Base-by-base conservation (phyloP, 2,329 filamentous ascomycete genomes). In the Lecanicillium sp. region DNA sequence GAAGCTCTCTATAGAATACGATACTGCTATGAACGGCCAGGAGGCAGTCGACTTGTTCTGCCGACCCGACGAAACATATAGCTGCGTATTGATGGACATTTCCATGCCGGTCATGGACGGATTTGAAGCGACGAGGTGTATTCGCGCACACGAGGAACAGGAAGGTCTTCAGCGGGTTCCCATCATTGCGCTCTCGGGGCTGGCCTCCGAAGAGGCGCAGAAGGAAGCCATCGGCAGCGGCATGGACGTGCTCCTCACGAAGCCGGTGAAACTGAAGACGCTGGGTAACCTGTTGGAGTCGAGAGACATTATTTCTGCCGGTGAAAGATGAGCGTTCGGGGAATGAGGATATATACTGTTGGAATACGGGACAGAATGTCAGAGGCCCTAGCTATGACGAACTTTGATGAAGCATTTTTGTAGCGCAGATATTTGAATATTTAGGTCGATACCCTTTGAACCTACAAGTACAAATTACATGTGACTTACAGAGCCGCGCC, bases 171-270 rank as follows among this genome's bases (percentile, higher is more conserved):
- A 52, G 2, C 63, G 62, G 2, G 62, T 61, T 0, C 59, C 59
- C 2, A 62, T 74, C 11, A 68, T 72, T 20, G 69, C 68, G 0
- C 50, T 73, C 70, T 68, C 0, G 69, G 33, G 69, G 0, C 55
- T 71, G 4, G 68, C 65, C 0, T 67, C 65, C 19, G 53, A 57
- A 0, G 59, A 59, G 17, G 65, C 65, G 1, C 62, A 71, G 39
- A 60, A 69, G 40, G 69, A 73, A 37, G 69, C 70, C 0, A 64
- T 68, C 34, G 64, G 60, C 3, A 65, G 59, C 33, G 70, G 70
- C 0, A 60, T 72, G 14, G 68, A 74, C 45, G 39, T 71, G 6
- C 72, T 71, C 42, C 45, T 73, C 31, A 70, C 69, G 39, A 71
- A 71, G 45, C 69, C 69, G 1, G 65, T 72, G 4, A 50, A 57